Base-by-base conservation (phyloP, 2,329 filamentous ascomycete genomes). In the Colletotrichum lupini region DNA sequence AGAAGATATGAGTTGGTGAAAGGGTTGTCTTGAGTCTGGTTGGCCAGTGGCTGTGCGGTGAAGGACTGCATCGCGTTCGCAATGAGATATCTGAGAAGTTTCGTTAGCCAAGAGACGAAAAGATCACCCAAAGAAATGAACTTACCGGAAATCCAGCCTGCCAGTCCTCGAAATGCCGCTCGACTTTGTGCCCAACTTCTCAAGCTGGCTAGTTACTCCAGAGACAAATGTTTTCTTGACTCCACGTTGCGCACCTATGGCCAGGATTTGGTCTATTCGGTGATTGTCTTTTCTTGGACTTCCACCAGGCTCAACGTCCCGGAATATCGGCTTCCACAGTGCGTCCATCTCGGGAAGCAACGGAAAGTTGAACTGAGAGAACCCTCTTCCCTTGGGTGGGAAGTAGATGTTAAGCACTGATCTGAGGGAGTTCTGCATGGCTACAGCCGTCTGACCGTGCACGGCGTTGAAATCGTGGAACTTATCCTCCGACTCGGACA, bases 11-110 rank as follows among this genome's bases (percentile, higher is more conserved):
- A 85, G 76, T 89, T 87, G 19, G 84, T 83, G 72, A 91, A 88
- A 0, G 88, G 89, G 75, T 89, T 89, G 68, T 87, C 86, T 37
- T 85, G 83, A 4, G 84, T 84, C 72, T 89, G 87, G 67, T 85
- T 85, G 4, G 85, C 78, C 8, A 88, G 79, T 1, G 85, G 85
- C 70, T 89, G 88, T 1, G 86, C 82, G 5, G 86, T 88, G 74
- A 88, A 89, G 0, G 85, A 83, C 78, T 92, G 90, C 86, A 92
- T 90, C 5, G 88, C 88, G 75, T 87, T 91, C 75, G 87, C 87
- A 67, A 92, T 87, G 62, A 92, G 83, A 76, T 90, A 92, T 74
- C 90, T 91, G 53, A 19, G 5, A 28, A 46, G 5, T 26, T n/a
- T 42, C 5, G 5, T 52, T 5, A 16, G 11, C 16, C 16, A 19